phyloP scores from a whole-genome alignment of 2,329 filamentous ascomycete species.

The Colletotrichum horii region DNA sequence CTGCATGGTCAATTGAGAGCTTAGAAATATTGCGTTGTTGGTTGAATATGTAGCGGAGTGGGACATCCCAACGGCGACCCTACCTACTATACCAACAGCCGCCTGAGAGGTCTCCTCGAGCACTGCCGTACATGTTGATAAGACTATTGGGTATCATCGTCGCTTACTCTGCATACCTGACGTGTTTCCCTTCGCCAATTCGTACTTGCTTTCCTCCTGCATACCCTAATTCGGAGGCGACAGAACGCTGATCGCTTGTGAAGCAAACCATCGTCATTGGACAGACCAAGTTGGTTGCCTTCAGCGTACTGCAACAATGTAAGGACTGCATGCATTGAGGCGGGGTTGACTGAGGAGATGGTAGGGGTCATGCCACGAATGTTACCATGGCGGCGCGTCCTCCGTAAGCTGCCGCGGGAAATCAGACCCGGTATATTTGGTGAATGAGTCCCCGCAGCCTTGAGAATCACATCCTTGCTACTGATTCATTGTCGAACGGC shows the following conservation, averaged over 20 bases:
- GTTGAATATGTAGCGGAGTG: no score
- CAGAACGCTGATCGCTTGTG: background rate
- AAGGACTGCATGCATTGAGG: rapidly evolving
- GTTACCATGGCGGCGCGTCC: background rate
- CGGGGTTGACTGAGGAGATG: background rate
- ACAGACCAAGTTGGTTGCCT: background rate
- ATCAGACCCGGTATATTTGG: background rate
- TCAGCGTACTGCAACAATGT: rapidly evolving
- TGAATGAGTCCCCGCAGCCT: rapidly evolving
- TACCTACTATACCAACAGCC: no score
- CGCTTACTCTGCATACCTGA: background rate
- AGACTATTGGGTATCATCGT: background rate
- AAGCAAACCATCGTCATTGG: background rate
- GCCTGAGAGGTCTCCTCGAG: no score
- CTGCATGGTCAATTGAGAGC: no score
- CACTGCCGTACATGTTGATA: background rate
- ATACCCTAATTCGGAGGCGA: background rate
- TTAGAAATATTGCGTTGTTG: no score
- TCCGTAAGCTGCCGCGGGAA: background rate
- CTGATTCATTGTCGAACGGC: background rate
- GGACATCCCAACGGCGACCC: no score
- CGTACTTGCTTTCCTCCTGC: rapidly evolving
- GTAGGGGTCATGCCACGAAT: background rate
- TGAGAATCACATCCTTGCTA: background rate
- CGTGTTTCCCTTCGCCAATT: rapidly evolving